phyloP scores from a whole-genome alignment of 1,284 basidiomycete species.

The Tausonia pullulans region DNA sequence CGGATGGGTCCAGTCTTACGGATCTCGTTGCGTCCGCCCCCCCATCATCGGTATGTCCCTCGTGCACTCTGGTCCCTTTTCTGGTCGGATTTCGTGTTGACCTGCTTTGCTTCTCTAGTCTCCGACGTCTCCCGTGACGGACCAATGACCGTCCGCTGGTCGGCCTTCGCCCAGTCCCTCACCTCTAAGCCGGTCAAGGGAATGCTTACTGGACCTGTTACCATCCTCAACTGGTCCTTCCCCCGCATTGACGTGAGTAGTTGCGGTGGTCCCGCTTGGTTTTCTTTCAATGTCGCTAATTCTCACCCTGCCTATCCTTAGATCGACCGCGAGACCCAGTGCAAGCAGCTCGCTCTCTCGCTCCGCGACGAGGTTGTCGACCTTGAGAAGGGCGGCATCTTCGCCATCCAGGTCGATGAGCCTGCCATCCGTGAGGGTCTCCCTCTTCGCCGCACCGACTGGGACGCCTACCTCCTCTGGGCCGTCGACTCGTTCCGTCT shows the following conservation, averaged over 20 bases:
- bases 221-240: constrained; percentile 99
- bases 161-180: constrained; percentile 88
- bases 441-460: constrained; percentile 85
- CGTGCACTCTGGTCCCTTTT: background rate
- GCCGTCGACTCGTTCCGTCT: constrained; percentile 97
- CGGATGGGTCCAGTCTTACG: constrained; percentile 95
- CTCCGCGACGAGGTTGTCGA: constrained; percentile 98
- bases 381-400: constrained; percentile 94
- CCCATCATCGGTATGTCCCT: constrained; percentile 57
- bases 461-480: constrained; percentile 91
- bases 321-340: constrained; percentile 79
- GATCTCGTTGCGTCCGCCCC: constrained; percentile 85
- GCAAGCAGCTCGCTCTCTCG: constrained; percentile 94
- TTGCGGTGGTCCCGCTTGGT: too few species aligned
- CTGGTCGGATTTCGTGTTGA: background rate
- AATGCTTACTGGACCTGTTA: constrained; percentile 76
- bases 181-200: constrained; percentile 91
- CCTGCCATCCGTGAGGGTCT: constrained; percentile 98
- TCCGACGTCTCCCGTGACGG: constrained; percentile 90
- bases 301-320: too few species aligned
- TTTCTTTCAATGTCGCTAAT: too few species aligned
- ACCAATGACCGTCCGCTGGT: constrained; percentile 97
- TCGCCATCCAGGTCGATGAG: constrained; percentile 98
- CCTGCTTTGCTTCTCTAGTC: constrained; percentile 37
- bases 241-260: constrained; percentile 81